Percentiles rank a stretch among this genome's conserved stretches.
These are phyloP conservation scores for Megacollybia marginata DNA, from an alignment of 768 basidiomycete genomes.

Conservation along the genomic window DNA sequence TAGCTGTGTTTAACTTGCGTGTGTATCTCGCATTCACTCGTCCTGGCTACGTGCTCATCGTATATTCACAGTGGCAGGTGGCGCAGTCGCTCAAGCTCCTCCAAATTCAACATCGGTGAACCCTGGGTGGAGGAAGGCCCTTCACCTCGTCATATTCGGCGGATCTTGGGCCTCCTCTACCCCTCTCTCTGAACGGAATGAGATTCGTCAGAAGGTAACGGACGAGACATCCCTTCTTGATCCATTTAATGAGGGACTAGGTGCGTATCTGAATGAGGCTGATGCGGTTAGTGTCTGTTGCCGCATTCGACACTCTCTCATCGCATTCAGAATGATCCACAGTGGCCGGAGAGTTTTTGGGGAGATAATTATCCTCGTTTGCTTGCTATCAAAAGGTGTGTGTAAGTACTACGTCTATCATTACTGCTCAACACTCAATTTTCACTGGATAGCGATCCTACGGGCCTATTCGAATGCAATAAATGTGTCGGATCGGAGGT, in stretches of 20 bases:
- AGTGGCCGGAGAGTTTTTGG: conserved; percentile 7
- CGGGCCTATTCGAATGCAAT: conserved; percentile 5
- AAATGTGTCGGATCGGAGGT: conserved; percentile 6
- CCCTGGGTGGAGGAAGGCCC: conserved; percentile 7
- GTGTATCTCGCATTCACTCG: conserved; percentile 1
- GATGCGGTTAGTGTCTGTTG: conserved; percentile 1
- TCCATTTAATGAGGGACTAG: conserved; percentile 3
- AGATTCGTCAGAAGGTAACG: background rate
- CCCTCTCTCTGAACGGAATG: background rate
- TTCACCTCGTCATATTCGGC: conserved; percentile 3
- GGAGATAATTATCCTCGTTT: conserved; percentile 5
- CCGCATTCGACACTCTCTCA: background rate
- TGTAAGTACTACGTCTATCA: background rate
- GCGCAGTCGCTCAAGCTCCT: conserved; percentile 2
- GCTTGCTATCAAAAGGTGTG: conserved; percentile 2
- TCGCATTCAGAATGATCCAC: conserved; percentile 1
- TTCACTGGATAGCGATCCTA: conserved; percentile 1
- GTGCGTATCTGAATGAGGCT: conserved; percentile 7
- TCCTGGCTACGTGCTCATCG: background rate
- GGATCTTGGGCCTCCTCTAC: conserved; percentile 4
- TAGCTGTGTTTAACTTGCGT: background rate
- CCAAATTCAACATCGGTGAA: conserved; percentile 2
- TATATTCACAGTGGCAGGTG: conserved; percentile 4
- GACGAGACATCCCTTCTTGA: conserved; percentile 1
- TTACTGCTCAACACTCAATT: background rate